Conservation (phyloP, 257 asterid species). For the Fraxinus quadrangulata region DNA sequence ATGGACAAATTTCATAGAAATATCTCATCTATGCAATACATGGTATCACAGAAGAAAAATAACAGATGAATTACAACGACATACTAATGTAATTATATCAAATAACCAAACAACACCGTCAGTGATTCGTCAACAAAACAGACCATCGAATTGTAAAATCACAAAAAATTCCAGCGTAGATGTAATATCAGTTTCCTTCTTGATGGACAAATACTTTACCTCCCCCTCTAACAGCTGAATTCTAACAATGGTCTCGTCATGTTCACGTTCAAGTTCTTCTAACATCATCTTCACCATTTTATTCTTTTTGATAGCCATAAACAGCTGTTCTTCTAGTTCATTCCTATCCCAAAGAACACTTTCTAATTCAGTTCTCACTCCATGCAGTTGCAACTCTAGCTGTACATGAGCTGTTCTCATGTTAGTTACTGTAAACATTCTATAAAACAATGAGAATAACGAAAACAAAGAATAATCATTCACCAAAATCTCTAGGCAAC, state of each 20-base stretch:
- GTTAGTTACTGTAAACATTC: conserved; percentile 20
- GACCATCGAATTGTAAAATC: not conserved
- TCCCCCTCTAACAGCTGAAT: conserved; percentile 50
- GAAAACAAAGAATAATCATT: not conserved
- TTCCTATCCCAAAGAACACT: conserved; percentile 43
- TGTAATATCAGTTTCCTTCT: not conserved
- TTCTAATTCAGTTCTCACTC: conserved; percentile 51
- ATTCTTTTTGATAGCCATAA: conserved; percentile 39
- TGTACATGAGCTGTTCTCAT: conserved; percentile 36
- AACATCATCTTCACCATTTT: conserved; percentile 40
- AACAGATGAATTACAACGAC: not conserved
- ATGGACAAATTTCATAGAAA: not conserved
- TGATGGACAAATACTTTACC: conserved; percentile 34
- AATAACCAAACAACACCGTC: not conserved
- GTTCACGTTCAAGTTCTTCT: conserved; percentile 66
- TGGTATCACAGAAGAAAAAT: not conserved
- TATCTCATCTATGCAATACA: not conserved
- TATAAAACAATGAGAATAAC: not conserved
- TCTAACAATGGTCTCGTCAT: conserved; percentile 52
- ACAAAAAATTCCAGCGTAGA: not conserved
- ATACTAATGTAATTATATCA: not conserved
- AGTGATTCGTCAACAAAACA: not conserved
- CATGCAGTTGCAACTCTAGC: conserved; percentile 56
- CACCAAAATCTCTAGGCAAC: not conserved
- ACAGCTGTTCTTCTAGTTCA: conserved; percentile 46